Evolutionary conservation across 768 basidiomycete genomes (phyloP).

Genomic region (Rhizopogon roseolus): DNA sequence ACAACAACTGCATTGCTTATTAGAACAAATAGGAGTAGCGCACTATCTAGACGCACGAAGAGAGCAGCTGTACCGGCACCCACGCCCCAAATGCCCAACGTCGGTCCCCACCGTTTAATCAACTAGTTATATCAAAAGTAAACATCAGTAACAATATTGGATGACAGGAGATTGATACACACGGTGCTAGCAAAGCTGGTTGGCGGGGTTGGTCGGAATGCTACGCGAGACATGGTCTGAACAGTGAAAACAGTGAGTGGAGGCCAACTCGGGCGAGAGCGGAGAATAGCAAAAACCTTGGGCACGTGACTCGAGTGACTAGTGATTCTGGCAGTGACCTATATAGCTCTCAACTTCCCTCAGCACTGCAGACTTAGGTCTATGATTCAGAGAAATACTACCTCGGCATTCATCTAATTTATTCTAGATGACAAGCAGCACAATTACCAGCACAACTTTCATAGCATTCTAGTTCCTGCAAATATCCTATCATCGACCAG

Average conservation of each 20-base stretch:
- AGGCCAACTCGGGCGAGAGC: slow-evolving; percentile 2
- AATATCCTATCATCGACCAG: slow-evolving; percentile 26
- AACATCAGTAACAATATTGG: background rate
- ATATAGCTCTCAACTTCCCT: too few relatives aligned
- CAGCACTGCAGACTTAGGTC: too few relatives aligned
- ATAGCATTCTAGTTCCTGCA: background rate
- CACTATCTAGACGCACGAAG: slow-evolving; percentile 41
- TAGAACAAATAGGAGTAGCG: background rate
- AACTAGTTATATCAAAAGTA: slow-evolving; percentile 26
- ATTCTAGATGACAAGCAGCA: too few relatives aligned
- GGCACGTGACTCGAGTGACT: slow-evolving; percentile 21
- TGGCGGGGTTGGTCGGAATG: slow-evolving; percentile 35
- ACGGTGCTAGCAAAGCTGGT: slow-evolving; percentile 34
- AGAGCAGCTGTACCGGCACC: slow-evolving; percentile 64
- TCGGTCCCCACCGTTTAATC: slow-evolving; percentile 54
- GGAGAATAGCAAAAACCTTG: background rate
- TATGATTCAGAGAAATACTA: too few relatives aligned
- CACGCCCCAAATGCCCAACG: slow-evolving; percentile 65
- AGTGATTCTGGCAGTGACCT: too few relatives aligned
- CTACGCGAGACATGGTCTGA: slow-evolving; percentile 39
- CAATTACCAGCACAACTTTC: too few relatives aligned
- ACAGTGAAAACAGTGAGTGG: background rate
- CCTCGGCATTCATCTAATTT: too few relatives aligned
- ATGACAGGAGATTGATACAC: slow-evolving; percentile 11
- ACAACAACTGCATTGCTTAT: slow-evolving; percentile 49